Base-by-base conservation (phyloP, 768 basidiomycete species). In the Pulveroboletus sp. region DNA sequence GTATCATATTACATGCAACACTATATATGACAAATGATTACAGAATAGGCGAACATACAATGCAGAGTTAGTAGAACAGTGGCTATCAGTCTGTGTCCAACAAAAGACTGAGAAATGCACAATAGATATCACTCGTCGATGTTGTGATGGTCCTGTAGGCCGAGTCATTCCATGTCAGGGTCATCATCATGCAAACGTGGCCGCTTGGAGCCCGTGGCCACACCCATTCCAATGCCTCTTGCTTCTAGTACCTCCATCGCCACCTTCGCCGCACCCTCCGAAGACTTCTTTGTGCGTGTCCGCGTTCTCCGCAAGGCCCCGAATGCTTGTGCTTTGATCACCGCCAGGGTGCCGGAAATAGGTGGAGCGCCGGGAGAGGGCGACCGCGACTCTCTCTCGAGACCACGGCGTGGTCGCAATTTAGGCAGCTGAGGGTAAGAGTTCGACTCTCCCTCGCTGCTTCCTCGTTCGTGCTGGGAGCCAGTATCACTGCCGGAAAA, bases 261-360 rank as follows among this genome's bases (percentile, higher is more conserved):
- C 52, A 86, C 84, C 65, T 76, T 79, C 52, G 82, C 85, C 27
- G 85, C 81, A 34, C 71, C 82, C 53, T 89, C 89, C 36, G 85
- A 78, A 32, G 81, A 71, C 66, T 80, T 84, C 73, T 86, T 91
- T 43, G 80, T 77, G 52, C 85, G 78, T 36, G 84, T 76, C 50
- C 90, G 81, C 46, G 89, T 86, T 66, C 90, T 77, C 43, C 90
- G 84, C 55, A 90, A 72, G 17, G 87, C 87, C 27, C 90, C 90
- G 64, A 92, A 93, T 33, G 90, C 85, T 64, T 92, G 89, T 36
- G 90, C 90, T 71, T 92, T 93, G 71, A 93, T 90, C 49, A 92
- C 89, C 45, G 90, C 90, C 40, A 93, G 79, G 25, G 90, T 92
- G 21, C 87, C 85, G 42, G 85, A 89, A 62, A 90, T 74, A 23